Conservation (phyloP, 345 rosid genomes). For the Murraya koenigii region DNA sequence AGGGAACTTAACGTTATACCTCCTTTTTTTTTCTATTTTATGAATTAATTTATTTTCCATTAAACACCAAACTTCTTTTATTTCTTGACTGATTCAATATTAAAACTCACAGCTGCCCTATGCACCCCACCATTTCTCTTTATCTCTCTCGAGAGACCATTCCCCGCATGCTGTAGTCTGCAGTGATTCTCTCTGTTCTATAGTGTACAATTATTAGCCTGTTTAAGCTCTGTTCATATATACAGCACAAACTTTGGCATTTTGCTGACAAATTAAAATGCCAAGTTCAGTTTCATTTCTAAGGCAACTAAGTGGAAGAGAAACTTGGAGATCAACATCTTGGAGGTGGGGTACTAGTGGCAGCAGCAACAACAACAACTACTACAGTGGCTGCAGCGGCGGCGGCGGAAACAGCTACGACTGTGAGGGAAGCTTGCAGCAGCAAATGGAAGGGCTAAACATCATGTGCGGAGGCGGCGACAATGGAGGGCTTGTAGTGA, state of each 20-base stretch:
- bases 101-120: slow-evolving; percentile 13
- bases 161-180: neutral
- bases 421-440: slow-evolving; percentile 21
- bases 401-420: slow-evolving; percentile 11
- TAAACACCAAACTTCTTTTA: too few species aligned
- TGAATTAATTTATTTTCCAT: too few species aligned
- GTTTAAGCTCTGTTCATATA: neutral
- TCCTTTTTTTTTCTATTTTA: too few species aligned
- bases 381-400: slow-evolving; percentile 14
- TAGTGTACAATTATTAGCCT: neutral
- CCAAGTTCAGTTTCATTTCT: slow-evolving; percentile 48
- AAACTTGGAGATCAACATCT: slow-evolving; percentile 55
- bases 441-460: slow-evolving; percentile 54
- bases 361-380: neutral
- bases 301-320: slow-evolving; percentile 62
- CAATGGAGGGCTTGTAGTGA: slow-evolving; percentile 39
- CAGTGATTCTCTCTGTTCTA: neutral
- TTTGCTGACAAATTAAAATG: slow-evolving; percentile 14
- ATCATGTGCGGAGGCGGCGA: slow-evolving; percentile 25
- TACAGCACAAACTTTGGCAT: neutral
- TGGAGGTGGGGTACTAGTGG: slow-evolving; percentile 45
- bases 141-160: neutral
- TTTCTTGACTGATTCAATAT: neutral
- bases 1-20: too few species aligned
- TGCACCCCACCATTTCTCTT: neutral